Evolutionary conservation across 2,329 filamentous ascomycete species (phyloP).

Genomic region (Sporothrix variecibatus): DNA sequence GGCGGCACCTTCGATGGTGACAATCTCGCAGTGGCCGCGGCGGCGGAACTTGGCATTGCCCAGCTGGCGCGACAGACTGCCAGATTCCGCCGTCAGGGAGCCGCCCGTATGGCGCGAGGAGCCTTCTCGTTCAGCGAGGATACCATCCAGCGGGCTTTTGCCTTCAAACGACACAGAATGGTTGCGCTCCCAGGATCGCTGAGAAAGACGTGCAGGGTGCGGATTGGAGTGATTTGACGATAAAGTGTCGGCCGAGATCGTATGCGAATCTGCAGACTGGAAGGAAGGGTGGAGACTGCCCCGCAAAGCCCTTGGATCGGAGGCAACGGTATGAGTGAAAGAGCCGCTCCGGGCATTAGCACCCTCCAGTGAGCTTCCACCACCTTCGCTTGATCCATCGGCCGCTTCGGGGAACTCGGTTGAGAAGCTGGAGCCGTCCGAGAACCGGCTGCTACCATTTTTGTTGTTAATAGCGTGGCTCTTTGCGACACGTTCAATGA

Average conservation of each 20-base stretch:
- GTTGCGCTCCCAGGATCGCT: constrained; percentile 55
- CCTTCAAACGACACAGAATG: constrained; percentile 54
- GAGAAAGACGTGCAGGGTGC: constrained; percentile 40
- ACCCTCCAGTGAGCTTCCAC: constrained; percentile 58
- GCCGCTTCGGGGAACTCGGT: constrained; percentile 51
- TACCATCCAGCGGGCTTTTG: constrained; percentile 49
- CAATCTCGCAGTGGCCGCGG: constrained; percentile 64
- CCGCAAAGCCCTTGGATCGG: constrained; percentile 45
- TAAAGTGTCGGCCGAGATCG: constrained; percentile 51
- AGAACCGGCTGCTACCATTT: constrained; percentile 48
- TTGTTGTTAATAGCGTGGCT: constrained; percentile 57
- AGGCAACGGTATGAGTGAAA: constrained; percentile 48
- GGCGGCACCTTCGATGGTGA: constrained; percentile 61
- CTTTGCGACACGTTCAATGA: constrained; percentile 75
- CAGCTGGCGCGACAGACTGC: constrained; percentile 56
- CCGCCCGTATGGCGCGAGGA: constrained; percentile 43
- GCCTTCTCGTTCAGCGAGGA: constrained; percentile 45
- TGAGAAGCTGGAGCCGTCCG: constrained; percentile 57
- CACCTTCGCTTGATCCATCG: constrained; percentile 60
- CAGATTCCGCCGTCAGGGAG: constrained; percentile 45
- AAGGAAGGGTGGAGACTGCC: constrained; percentile 46
- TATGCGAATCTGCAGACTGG: constrained; percentile 47
- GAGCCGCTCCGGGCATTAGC: constrained; percentile 52
- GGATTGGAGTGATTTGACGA: constrained; percentile 49
- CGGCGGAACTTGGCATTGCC: constrained; percentile 60